phyloP scores from a whole-genome alignment of 2,329 filamentous ascomycete species.

The Aspergillus uvarum region DNA sequence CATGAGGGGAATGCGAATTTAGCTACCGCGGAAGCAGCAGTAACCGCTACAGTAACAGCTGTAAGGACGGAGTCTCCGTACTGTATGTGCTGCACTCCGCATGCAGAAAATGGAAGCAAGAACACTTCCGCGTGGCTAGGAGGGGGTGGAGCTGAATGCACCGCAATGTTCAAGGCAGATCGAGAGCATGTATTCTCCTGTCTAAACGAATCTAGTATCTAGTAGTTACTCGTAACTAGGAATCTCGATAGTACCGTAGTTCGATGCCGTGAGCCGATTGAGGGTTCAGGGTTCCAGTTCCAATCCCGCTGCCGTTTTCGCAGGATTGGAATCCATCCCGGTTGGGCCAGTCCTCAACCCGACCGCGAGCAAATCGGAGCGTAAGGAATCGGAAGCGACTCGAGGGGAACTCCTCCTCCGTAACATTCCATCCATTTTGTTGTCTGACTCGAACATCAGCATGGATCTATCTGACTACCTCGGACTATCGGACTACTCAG shows the following conservation, averaged over 20 bases:
- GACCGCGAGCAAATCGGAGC: slow-evolving; percentile 14
- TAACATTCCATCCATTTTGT: not conserved
- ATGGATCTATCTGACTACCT: not conserved
- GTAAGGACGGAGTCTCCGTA: not conserved
- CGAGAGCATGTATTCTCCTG: no score
- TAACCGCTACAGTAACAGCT: not conserved
- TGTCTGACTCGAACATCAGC: not conserved
- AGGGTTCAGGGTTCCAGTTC: not conserved
- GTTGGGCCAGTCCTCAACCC: slow-evolving; percentile 3
- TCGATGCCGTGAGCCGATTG: not conserved
- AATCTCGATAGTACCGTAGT: not conserved
- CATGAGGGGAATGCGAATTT: not conserved
- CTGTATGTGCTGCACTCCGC: slow-evolving; percentile 16
- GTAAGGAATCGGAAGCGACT: slow-evolving; percentile 9
- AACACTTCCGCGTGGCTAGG: slow-evolving; percentile 8
- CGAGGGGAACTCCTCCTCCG: no score
- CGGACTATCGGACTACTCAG: not conserved
- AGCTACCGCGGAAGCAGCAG: not conserved
- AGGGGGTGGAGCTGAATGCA: slow-evolving; percentile 5
- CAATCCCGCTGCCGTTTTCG: not conserved
- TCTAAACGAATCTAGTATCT: no score
- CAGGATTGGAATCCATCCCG: slow-evolving; percentile 2
- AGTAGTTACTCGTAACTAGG: no score
- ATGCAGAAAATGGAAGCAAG: slow-evolving; percentile 14
- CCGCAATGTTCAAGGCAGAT: not conserved